Percentiles rank a stretch among this genome's conserved stretches.
phyloP scores from a whole-genome alignment of 1,139 yeast species.

The Taphrina betulina region DNA sequence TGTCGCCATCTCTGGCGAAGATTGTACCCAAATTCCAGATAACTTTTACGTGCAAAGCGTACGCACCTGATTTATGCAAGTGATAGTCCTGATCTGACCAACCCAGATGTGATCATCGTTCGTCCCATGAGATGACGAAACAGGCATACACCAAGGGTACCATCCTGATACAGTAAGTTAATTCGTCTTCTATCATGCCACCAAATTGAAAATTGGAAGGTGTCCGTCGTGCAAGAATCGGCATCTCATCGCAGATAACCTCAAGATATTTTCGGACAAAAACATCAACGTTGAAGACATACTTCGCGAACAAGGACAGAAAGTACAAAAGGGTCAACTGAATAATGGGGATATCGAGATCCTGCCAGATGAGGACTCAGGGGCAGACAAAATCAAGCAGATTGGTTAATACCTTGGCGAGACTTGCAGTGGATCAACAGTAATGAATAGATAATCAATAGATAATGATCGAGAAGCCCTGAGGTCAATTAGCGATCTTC shows the following conservation, averaged over 20 bases:
- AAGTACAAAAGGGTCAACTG: constrained; percentile 53
- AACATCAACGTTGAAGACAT: constrained; percentile 76
- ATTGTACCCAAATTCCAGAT: constrained; percentile 67
- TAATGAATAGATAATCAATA: no score
- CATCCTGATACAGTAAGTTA: constrained; percentile 77
- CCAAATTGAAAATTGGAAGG: not conserved
- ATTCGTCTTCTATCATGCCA: not conserved
- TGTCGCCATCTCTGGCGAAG: no score
- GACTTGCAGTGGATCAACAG: no score
- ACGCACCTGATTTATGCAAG: not conserved
- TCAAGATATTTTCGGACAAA: constrained; percentile 76
- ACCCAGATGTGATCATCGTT: constrained; percentile 63
- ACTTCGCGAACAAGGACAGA: constrained; percentile 72
- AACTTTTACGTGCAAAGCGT: constrained; percentile 85
- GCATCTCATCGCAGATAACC: constrained; percentile 89
- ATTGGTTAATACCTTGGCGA: no score
- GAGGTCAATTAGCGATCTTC: no score
- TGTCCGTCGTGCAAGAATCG: constrained; percentile 57
- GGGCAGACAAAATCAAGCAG: not conserved
- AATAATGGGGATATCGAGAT: constrained; percentile 33
- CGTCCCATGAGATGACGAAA: constrained; percentile 83
- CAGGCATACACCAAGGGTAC: constrained; percentile 89
- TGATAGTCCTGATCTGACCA: not conserved
- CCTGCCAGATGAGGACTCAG: constrained; percentile 3
- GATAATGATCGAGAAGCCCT: no score